A percentile compares a stretch with the other conserved stretches of the same genome.
Evolutionary conservation across 768 basidiomycete species (phyloP).

Genomic region (Lentinula aciculospora): DNA sequence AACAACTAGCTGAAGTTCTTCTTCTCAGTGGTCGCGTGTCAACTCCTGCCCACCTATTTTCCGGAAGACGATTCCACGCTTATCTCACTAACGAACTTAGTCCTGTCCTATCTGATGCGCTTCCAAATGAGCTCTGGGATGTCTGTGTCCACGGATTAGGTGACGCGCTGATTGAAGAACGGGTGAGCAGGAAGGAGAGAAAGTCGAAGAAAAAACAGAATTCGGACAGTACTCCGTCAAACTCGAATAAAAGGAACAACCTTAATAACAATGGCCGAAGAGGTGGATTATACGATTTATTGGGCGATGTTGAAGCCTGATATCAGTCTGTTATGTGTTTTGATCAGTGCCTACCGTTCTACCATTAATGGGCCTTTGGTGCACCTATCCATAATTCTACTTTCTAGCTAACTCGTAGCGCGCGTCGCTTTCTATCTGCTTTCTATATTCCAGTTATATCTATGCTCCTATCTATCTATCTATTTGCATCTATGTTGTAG

Average conservation of each 20-base stretch:
- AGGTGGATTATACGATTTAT: conserved; percentile 13
- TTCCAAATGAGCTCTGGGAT: conserved; percentile 36
- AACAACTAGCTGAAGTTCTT: conserved; percentile 56
- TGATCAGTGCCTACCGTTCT: neutral
- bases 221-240: neutral
- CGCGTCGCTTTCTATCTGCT: neutral
- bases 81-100: conserved; percentile 31
- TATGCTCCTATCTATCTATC: neutral
- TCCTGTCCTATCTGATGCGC: conserved; percentile 13
- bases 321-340: neutral
- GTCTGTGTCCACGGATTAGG: conserved; percentile 38
- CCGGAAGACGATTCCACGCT: conserved; percentile 56
- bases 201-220: conserved; percentile 3
- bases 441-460: neutral
- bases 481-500: neutral
- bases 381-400: no score
- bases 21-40: conserved; percentile 43
- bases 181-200: conserved; percentile 33
- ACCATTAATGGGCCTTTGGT: no score
- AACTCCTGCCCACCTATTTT: conserved; percentile 42
- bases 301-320: conserved; percentile 14
- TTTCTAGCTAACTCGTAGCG: neutral
- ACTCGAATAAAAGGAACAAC: neutral
- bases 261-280: conserved; percentile 19
- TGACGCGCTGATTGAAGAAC: conserved; percentile 43